Conservation (phyloP, 768 basidiomycete species). For the Ramaria sp. region DNA sequence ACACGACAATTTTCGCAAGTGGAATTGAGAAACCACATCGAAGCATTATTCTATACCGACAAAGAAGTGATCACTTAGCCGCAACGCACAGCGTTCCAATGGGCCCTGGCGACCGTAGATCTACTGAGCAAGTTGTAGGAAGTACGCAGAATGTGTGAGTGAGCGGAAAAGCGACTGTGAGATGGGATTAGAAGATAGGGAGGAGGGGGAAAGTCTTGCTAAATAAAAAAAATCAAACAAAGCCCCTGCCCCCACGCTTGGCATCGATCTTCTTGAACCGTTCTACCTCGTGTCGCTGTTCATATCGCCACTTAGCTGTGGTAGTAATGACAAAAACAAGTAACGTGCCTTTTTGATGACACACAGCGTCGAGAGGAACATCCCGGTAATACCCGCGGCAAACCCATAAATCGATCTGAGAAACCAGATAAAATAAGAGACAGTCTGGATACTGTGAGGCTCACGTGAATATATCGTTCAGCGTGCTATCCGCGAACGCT, state of each 20-base stretch:
- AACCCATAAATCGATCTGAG: constrained; percentile 61
- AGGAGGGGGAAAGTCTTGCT: background rate
- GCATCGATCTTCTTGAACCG: constrained; percentile 85
- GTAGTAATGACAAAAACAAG: background rate
- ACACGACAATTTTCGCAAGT: too few relatives aligned
- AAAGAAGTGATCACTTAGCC: too few relatives aligned
- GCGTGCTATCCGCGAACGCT: constrained; percentile 51
- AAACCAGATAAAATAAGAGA: constrained; percentile 8
- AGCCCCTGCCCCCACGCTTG: constrained; percentile 79
- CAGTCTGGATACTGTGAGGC: constrained; percentile 19
- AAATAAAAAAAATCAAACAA: constrained; percentile 42
- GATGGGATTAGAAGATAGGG: background rate
- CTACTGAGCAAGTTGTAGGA: background rate
- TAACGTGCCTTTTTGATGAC: constrained; percentile 69
- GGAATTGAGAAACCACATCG: too few relatives aligned
- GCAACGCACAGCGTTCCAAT: background rate
- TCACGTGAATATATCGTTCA: constrained; percentile 80
- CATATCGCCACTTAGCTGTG: background rate
- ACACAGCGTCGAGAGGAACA: constrained; percentile 75
- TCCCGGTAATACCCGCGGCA: constrained; percentile 64
- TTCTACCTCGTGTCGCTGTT: constrained; percentile 65
- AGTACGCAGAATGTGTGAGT: background rate
- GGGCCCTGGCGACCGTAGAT: background rate
- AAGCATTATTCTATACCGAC: too few relatives aligned
- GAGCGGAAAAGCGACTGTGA: too few relatives aligned